Evolutionary conservation across 1,139 yeast species (phyloP), one percentile per base, ranked within the genome.

Genomic region (Geotrichum reessii): DNA sequence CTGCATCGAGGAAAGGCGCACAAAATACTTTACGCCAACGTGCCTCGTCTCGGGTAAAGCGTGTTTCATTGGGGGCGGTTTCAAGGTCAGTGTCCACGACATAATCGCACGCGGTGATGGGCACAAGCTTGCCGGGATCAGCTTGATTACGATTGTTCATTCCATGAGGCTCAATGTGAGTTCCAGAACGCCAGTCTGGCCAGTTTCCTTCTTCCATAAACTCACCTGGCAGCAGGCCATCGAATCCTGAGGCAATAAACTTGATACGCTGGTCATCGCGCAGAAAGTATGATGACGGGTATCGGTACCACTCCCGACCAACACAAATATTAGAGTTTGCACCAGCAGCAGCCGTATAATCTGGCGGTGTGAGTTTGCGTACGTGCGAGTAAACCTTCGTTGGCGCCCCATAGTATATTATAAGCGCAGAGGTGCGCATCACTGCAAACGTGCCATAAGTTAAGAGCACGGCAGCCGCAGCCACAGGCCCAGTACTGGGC

Each of bases 301-400:
- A 92, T 68, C 93, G 88, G 68, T 90, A 90, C 97, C 98, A 92
- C 73, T 93, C 98, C 61, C 96, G 81, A 1, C 97, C 97, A 24
- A 88, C 79, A 70, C 98, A 93, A 0, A 92, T 85, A 64, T 83
- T 85, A 37, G 42, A 37, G 42, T 37, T 4, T n/a, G 6, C 17
- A 19, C 42, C 42, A 3, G 76, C 75, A 83, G 69, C 85, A 1
- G 65, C 49, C 19, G 62, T 57, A 19, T 12, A 22, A 40, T 14
- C 49, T 33, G 17, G 46, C 19, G 25, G 44, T 22, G n/a, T 25
- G 21, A 47, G 28, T n/a, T 44, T 51, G 14, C 19, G 47, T 14
- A 55, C 53, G 9, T 21, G 52, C 37, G 54, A n/a, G 47, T 70
- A 74, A 4, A 75, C 70, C 2, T 64, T 62, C 44, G 74, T 61